Percentiles rank a stretch among this genome's conserved stretches.
These are phyloP conservation scores for Gautieria morchelliformis DNA, from an alignment of 768 basidiomycete species.

Conservation along the genomic window DNA sequence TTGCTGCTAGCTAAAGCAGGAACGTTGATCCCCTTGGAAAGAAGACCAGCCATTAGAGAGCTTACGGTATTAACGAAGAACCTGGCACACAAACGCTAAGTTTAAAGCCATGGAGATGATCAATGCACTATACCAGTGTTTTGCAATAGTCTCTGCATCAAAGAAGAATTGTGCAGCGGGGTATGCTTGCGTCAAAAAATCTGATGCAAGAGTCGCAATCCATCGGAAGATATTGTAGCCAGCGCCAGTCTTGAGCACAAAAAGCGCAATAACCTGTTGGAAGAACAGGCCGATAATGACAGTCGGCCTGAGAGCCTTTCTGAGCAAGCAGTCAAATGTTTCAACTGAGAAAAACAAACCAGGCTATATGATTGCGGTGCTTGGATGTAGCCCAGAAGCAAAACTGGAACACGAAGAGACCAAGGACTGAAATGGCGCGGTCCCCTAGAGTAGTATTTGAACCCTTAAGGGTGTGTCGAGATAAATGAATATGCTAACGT, in stretches of 20 bases:
- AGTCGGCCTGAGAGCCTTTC: slow-evolving; percentile 48
- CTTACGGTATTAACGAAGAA: slow-evolving; percentile 14
- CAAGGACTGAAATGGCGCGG: slow-evolving; percentile 73
- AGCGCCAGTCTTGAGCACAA: slow-evolving; percentile 77
- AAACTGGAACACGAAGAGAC: slow-evolving; percentile 70
- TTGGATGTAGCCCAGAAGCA: slow-evolving; percentile 62
- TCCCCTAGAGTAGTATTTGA: slow-evolving; percentile 63
- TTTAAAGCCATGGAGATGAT: background rate
- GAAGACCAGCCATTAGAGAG: background rate
- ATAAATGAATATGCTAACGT: slow-evolving; percentile 11
- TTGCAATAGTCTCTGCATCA: slow-evolving; percentile 47
- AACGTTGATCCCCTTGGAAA: background rate
- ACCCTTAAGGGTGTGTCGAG: background rate
- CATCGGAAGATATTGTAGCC: slow-evolving; percentile 80
- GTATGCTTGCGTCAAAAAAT: slow-evolving; percentile 62
- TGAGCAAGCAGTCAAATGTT: background rate
- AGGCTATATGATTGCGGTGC: slow-evolving; percentile 56
- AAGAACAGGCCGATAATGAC: slow-evolving; percentile 78
- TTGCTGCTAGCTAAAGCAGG: slow-evolving; percentile 45
- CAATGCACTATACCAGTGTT: slow-evolving; percentile 65
- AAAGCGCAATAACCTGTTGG: slow-evolving; percentile 80
- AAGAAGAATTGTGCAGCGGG: slow-evolving; percentile 81
- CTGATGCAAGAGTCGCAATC: slow-evolving; percentile 71
- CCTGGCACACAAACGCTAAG: slow-evolving; percentile 5
- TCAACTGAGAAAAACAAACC: slow-evolving; percentile 34